Evolutionary conservation across 805 yeast genomes (phyloP).

Genomic region (Pichia nakasei): DNA sequence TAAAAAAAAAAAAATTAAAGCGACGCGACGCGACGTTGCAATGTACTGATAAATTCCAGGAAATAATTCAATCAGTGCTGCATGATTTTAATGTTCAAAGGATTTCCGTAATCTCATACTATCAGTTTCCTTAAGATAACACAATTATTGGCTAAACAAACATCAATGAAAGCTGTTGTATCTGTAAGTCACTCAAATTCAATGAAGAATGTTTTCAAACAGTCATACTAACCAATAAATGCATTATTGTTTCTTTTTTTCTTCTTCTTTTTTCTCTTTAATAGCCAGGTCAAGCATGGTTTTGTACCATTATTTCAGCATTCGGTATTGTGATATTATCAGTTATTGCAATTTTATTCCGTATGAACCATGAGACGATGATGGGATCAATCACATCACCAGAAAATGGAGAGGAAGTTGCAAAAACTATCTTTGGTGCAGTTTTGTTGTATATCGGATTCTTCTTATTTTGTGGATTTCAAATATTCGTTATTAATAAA

Average conservation of each 20-base stretch:
- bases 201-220: too few species aligned
- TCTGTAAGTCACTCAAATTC: too few species aligned
- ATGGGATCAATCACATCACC: slow-evolving; percentile 90
- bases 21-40: too few species aligned
- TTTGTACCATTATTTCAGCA: slow-evolving; percentile 86
- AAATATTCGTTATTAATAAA: slow-evolving; percentile 55
- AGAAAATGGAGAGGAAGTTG: slow-evolving; percentile 83
- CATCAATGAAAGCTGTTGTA: slow-evolving; percentile 28
- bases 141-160: too few species aligned
- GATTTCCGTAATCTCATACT: not conserved
- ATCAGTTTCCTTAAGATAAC: too few species aligned
- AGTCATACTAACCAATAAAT: slow-evolving; percentile 8
- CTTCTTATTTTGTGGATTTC: slow-evolving; percentile 87
- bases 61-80: not conserved
- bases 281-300: slow-evolving; percentile 83
- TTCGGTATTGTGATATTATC: slow-evolving; percentile 85
- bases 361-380: slow-evolving; percentile 78
- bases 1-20: too few species aligned
- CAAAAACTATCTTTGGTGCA: slow-evolving; percentile 83
- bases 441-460: slow-evolving; percentile 73
- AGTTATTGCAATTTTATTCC: slow-evolving; percentile 75
- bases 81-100: not conserved
- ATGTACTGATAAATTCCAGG: too few species aligned
- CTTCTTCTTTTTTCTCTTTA: not conserved
- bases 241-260: too few species aligned